Percentiles rank a stretch among this genome's conserved stretches.
Evolutionary conservation across 805 yeast genomes (phyloP).

Genomic region (Wickerhamomyces tratensis): DNA sequence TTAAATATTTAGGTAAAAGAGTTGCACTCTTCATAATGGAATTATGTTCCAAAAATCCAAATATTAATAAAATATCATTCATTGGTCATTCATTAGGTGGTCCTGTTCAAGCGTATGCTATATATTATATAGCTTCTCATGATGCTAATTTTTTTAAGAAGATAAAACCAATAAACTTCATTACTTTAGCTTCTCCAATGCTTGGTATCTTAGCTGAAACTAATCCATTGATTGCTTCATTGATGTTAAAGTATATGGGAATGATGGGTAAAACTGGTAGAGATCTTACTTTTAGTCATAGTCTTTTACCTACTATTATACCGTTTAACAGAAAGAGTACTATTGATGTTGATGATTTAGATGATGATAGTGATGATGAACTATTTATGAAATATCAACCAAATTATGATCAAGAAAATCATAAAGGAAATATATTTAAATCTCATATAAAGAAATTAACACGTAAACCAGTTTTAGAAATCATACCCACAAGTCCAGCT

Average conservation of each 20-base stretch:
- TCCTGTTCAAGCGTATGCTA: conserved; percentile 80
- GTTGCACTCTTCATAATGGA: conserved; percentile 58
- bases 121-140: conserved; percentile 55
- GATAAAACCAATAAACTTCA: conserved; percentile 66
- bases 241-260: conserved; percentile 57
- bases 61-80: conserved; percentile 64
- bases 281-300: conserved; percentile 62
- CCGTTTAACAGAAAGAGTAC: conserved; percentile 10
- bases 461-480: conserved; percentile 56
- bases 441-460: neutral
- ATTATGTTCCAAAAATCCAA: conserved; percentile 30
- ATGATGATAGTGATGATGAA: neutral
- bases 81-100: conserved; percentile 95
- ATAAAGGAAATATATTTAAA: conserved; percentile 1
- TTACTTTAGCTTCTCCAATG: conserved; percentile 81
- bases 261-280: conserved; percentile 89
- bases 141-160: conserved; percentile 62
- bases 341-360: conserved; percentile 4
- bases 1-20: conserved; percentile 73
- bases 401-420: neutral
- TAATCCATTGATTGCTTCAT: conserved; percentile 29
- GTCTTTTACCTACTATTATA: conserved; percentile 17
- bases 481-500: conserved; percentile 71
- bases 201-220: conserved; percentile 84
- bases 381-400: neutral